Percentiles rank a stretch among this genome's conserved stretches.
These are phyloP conservation scores for Malassezia nana DNA, from an alignment of 1,284 basidiomycete genomes.

Conservation along the genomic window DNA sequence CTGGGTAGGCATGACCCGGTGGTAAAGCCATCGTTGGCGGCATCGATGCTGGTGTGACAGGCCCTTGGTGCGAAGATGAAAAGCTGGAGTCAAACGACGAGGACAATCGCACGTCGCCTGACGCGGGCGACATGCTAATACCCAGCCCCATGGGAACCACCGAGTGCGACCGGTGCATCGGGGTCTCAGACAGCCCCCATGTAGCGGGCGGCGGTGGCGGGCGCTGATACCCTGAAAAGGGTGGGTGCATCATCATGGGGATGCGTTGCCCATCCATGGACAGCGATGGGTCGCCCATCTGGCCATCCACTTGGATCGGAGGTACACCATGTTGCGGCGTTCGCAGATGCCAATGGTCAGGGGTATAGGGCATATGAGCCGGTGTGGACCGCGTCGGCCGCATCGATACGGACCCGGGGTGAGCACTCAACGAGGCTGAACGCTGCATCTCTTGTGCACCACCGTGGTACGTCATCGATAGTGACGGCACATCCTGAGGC, in stretches of 20 bases:
- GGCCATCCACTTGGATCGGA: conserved; percentile 1
- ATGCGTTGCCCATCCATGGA: neutral
- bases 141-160: conserved; percentile 1
- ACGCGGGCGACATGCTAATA: neutral
- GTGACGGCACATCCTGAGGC: neutral
- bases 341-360: conserved; percentile 4
- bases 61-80: conserved; percentile 9
- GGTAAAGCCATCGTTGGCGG: neutral
- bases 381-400: conserved; percentile 9
- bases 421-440: neutral
- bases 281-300: neutral
- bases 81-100: conserved; percentile 14
- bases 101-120: conserved; percentile 11
- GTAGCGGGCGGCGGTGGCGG: neutral
- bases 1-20: conserved; percentile 1
- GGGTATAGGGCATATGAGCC: conserved; percentile 6
- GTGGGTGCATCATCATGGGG: neutral
- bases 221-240: neutral
- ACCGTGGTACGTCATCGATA: neutral
- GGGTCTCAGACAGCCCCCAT: conserved; percentile 11
- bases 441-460: neutral
- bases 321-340: conserved; percentile 1
- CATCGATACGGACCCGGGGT: conserved; percentile 1
- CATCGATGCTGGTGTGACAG: conserved; percentile 5
- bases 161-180: neutral